Base-by-base conservation (phyloP, 164 flowering plant species). In the Piper betle region DNA sequence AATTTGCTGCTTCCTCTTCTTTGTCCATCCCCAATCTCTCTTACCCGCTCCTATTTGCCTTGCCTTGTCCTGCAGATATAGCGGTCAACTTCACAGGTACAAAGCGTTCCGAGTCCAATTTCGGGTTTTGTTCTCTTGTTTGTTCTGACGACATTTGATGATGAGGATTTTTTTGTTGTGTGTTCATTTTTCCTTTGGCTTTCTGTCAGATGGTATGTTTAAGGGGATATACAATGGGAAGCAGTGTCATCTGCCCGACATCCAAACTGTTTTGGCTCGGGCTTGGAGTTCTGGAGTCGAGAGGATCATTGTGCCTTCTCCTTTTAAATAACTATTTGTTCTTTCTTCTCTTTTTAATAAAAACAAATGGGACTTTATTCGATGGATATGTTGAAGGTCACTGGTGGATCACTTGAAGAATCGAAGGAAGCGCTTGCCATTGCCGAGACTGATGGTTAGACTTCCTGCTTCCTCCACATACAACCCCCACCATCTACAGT, bases 321-420 rank as follows among this genome's bases (percentile, higher is more conserved):
- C 18, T 25, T 54, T 54, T 10, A 1, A 8, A 1, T 17, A 16
- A 20, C 20, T 2, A 18, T 54, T 18, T 6, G 20, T 2, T 12
- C 11, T 19, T 53, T 16, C 55, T 3, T 16, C 17, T 53, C 7
- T 19, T 7, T 8, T 19, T 53, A 15, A 6, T 53, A 53, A 54
- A 18, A 8, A 10, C 57, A 54, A 54, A 16, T 5, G 6, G 5
- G 37, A 16, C 33, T 19, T 17, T 54, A 1, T 54, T 16, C 25
- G 18, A 16, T 54, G 9, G 16, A 12, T 39, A 8, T 63, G 59
- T 40, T 33, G 55, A 68, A 92, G 98, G 96, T 93, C 52, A 89
- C 98, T 67, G 98, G 98, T 19, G 98, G 98, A n/a, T 93, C 98
- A 17, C 87, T 93, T 18, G 85, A 89, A 74, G 98, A 93, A 65